These are phyloP conservation scores for Pugionium dolabratum DNA, from an alignment of 345 rosid genomes.

Conservation along the genomic window DNA sequence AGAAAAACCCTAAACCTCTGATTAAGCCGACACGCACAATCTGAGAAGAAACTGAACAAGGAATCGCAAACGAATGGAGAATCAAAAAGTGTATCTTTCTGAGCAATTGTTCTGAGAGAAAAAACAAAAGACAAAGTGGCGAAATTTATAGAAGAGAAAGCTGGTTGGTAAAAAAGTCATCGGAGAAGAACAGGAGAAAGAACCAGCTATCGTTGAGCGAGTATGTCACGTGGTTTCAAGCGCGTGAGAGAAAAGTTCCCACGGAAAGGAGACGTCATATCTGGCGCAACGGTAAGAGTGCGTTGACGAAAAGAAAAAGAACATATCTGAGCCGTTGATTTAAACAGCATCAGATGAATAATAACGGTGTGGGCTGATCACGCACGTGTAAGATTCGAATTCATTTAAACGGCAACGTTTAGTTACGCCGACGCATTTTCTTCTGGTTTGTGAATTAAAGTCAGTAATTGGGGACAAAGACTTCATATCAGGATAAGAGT, in stretches of 20 bases:
- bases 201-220: background rate
- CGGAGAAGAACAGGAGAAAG: background rate
- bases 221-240: background rate
- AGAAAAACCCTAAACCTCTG: conserved; percentile 5
- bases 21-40: conserved; percentile 14
- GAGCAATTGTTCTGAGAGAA: background rate
- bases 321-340: conserved; percentile 19
- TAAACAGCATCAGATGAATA: conserved; percentile 5
- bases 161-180: conserved; percentile 32
- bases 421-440: background rate
- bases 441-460: conserved; percentile 18
- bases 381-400: conserved; percentile 29
- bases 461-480: conserved; percentile 18
- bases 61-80: background rate
- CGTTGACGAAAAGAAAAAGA: conserved; percentile 11
- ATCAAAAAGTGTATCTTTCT: background rate
- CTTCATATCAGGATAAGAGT: background rate
- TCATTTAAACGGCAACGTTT: conserved; percentile 24
- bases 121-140: background rate
- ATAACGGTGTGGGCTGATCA: conserved; percentile 27
- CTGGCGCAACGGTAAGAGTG: conserved; percentile 34
- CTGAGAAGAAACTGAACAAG: conserved; percentile 7
- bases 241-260: conserved; percentile 23
- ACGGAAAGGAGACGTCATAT: conserved; percentile 17
- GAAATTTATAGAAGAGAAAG: conserved; percentile 35